Conservation (phyloP, 116 monocot genomes). For the Thalassia testudinum region DNA sequence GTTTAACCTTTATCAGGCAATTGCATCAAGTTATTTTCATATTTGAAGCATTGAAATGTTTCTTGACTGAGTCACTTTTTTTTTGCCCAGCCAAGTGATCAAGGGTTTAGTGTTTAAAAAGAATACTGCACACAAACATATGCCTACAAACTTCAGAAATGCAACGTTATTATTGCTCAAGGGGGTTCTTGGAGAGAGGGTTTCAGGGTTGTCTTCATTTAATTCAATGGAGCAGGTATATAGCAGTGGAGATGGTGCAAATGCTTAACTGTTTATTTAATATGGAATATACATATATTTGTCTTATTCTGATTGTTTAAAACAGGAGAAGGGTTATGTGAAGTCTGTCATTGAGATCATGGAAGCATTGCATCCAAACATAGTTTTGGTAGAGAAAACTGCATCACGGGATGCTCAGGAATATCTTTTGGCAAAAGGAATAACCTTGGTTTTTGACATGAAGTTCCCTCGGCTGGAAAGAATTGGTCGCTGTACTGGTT, state of each 20-base stretch:
- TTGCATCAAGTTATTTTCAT: background rate
- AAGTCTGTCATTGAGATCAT: slow-evolving; percentile 50
- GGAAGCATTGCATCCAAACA: slow-evolving; percentile 56
- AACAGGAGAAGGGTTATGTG: slow-evolving; percentile 59
- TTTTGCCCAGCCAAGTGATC: slow-evolving; percentile 86
- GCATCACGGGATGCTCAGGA: slow-evolving; percentile 77
- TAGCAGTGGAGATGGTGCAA: background rate
- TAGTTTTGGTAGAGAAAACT: slow-evolving; percentile 90
- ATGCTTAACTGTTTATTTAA: background rate
- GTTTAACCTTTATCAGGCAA: background rate
- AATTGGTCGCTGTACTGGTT: slow-evolving; percentile 79
- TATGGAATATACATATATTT: background rate
- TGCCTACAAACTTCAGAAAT: slow-evolving; percentile 65
- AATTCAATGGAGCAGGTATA: slow-evolving; percentile 66
- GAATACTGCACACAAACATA: slow-evolving; percentile 89
- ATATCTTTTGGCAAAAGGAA: slow-evolving; percentile 42
- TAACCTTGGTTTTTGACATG: slow-evolving; percentile 80
- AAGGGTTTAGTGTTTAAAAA: slow-evolving; percentile 95
- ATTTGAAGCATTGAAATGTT: background rate
- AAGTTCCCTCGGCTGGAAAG: slow-evolving; percentile 61
- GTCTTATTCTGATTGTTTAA: slow-evolving; percentile 3
- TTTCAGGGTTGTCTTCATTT: slow-evolving; percentile 74
- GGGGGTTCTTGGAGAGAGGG: slow-evolving; percentile 53
- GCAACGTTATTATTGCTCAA: slow-evolving; percentile 59
- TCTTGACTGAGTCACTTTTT: background rate